These are phyloP conservation scores for Geotrichum fermentans DNA, from an alignment of 1,139 yeast genomes.

Conservation along the genomic window DNA sequence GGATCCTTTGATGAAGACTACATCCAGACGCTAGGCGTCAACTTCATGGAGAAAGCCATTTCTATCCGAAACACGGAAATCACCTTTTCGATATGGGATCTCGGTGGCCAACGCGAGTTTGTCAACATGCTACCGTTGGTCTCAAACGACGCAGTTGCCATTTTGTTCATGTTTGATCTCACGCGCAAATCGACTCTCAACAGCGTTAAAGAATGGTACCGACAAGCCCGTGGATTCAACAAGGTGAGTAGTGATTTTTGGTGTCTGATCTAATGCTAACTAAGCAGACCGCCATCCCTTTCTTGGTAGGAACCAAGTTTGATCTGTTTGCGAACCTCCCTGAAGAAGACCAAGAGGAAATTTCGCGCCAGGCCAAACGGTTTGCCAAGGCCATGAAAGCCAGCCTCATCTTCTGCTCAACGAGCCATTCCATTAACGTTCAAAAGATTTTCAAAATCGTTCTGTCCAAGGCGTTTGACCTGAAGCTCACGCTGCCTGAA, in stretches of 20 bases:
- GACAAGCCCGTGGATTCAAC: slow-evolving; percentile 88
- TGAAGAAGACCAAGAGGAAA: slow-evolving; percentile 75
- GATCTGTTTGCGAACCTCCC: slow-evolving; percentile 72
- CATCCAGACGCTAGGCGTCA: slow-evolving; percentile 91
- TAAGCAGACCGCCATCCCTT: slow-evolving; percentile 70
- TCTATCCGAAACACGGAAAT: slow-evolving; percentile 84
- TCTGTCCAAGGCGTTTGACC: slow-evolving; percentile 85
- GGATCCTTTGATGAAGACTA: slow-evolving; percentile 90
- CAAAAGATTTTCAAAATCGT: slow-evolving; percentile 92
- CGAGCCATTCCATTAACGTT: slow-evolving; percentile 87
- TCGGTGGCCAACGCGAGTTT: slow-evolving; percentile 95
- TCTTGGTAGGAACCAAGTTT: slow-evolving; percentile 89
- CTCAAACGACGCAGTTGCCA: slow-evolving; percentile 89
- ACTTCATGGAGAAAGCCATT: slow-evolving; percentile 88
- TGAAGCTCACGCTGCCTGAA: slow-evolving; percentile 79
- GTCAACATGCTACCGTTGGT: slow-evolving; percentile 95
- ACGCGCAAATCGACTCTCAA: slow-evolving; percentile 82
- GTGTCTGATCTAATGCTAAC: background rate
- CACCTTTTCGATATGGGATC: slow-evolving; percentile 90
- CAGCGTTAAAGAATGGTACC: slow-evolving; percentile 89
- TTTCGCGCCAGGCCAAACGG: slow-evolving; percentile 78
- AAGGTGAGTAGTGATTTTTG: slow-evolving; percentile 28
- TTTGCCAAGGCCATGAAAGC: slow-evolving; percentile 92
- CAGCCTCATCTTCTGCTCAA: slow-evolving; percentile 84
- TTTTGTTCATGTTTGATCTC: slow-evolving; percentile 86